Conservation (phyloP, 257 asterid species). For the Fraxinus anomala region DNA sequence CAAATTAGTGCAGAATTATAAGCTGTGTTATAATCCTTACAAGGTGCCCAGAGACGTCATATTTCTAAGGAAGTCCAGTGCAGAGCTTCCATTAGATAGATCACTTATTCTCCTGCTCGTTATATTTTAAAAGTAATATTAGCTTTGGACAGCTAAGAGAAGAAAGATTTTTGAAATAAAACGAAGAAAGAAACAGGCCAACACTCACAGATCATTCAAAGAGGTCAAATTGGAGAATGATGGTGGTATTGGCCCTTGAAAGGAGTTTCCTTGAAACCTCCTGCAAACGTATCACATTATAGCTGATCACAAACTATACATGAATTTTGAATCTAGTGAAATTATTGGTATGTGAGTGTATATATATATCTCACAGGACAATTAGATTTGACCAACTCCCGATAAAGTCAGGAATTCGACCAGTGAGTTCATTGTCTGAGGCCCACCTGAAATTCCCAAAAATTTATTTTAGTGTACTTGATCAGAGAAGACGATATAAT, state of each 20-base stretch:
- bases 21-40: slow-evolving; percentile 28
- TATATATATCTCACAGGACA: slow-evolving; percentile 47
- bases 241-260: slow-evolving; percentile 72
- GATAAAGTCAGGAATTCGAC: slow-evolving; percentile 71
- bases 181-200: not conserved
- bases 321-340: not conserved
- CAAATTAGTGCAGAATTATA: not conserved
- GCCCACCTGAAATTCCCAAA: slow-evolving; percentile 56
- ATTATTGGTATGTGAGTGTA: no score
- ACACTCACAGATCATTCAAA: slow-evolving; percentile 40
- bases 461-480: slow-evolving; percentile 20
- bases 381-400: slow-evolving; percentile 63
- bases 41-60: slow-evolving; percentile 44
- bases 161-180: slow-evolving; percentile 1
- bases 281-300: slow-evolving; percentile 36
- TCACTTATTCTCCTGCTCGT: slow-evolving; percentile 75
- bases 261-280: slow-evolving; percentile 80
- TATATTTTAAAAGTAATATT: slow-evolving; percentile 20
- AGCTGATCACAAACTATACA: slow-evolving; percentile 15
- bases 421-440: slow-evolving; percentile 63
- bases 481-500: slow-evolving; percentile 13
- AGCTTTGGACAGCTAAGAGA: slow-evolving; percentile 14
- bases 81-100: slow-evolving; percentile 66
- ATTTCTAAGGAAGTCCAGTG: slow-evolving; percentile 58
- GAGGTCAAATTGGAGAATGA: slow-evolving; percentile 48